Evolutionary conservation across 805 yeast species (phyloP).

Genomic region (Metschnikowia bowlesiae): DNA sequence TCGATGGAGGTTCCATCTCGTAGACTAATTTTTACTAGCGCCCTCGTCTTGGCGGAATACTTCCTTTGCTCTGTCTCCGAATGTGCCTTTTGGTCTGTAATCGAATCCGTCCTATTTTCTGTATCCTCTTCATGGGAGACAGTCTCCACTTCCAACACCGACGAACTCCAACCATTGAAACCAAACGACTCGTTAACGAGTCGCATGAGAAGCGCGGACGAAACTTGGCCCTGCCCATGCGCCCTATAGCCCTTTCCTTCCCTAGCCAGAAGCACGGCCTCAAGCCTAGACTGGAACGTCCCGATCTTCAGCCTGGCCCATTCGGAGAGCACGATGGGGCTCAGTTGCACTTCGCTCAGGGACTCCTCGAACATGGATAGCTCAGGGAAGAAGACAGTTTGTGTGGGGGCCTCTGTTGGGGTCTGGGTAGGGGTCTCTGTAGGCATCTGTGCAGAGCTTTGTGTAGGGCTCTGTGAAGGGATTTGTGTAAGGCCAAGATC

Average conservation of each 20-base stretch:
- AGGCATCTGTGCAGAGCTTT: no score
- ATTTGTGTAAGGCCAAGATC: no score
- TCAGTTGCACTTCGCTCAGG: slow-evolving; percentile 2
- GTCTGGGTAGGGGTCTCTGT: not conserved
- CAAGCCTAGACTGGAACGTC: slow-evolving; percentile 44
- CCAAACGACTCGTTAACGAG: slow-evolving; percentile 53
- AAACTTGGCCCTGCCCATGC: slow-evolving; percentile 2
- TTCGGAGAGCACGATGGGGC: slow-evolving; percentile 5
- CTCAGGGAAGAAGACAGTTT: slow-evolving; percentile 22
- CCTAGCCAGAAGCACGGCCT: slow-evolving; percentile 24
- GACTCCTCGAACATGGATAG: slow-evolving; percentile 18
- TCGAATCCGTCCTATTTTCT: slow-evolving; percentile 10
- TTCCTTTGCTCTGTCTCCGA: slow-evolving; percentile 10
- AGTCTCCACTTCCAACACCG: slow-evolving; percentile 25
- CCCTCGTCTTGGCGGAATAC: slow-evolving; percentile 23
- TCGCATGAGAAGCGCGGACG: slow-evolving; percentile 18
- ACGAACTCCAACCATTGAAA: slow-evolving; percentile 53
- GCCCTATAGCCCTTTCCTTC: slow-evolving; percentile 8
- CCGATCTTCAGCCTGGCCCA: slow-evolving; percentile 51
- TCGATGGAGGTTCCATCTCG: slow-evolving; percentile 42
- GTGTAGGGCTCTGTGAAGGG: no score
- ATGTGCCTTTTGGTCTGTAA: slow-evolving; percentile 9
- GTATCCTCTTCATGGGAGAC: slow-evolving; percentile 20
- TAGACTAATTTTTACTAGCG: slow-evolving; percentile 32
- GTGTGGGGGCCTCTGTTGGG: not conserved